phyloP scores from a whole-genome alignment of 345 rosid genomes.

The Boechera stricta region DNA sequence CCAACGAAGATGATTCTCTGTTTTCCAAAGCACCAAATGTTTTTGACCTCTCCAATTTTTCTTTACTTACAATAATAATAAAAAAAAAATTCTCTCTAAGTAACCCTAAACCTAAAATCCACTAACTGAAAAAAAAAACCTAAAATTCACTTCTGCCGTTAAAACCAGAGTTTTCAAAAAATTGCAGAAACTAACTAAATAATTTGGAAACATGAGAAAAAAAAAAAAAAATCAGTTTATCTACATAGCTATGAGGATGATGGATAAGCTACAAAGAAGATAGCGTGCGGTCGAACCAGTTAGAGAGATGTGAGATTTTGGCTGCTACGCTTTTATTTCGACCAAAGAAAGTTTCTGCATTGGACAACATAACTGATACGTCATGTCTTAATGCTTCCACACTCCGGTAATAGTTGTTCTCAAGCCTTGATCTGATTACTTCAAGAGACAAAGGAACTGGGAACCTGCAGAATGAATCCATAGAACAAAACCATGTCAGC shows the following conservation, averaged over 20 bases:
- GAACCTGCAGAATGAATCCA: conserved; percentile 60
- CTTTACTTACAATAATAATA: conserved; percentile 24
- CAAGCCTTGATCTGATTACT: conserved; percentile 71
- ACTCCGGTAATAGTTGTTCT: conserved; percentile 82
- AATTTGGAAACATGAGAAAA: conserved; percentile 19
- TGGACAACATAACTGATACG: conserved; percentile 63
- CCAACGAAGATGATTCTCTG: not conserved
- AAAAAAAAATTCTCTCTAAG: conserved; percentile 17
- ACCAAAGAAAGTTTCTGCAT: conserved; percentile 69
- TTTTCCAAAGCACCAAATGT: conserved; percentile 13
- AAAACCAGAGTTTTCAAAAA: conserved; percentile 5
- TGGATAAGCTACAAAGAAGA: conserved; percentile 52
- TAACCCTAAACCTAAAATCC: conserved; percentile 23
- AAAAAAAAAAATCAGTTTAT: conserved; percentile 26
- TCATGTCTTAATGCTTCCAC: conserved; percentile 82
- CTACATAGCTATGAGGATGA: conserved; percentile 48
- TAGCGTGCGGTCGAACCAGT: conserved; percentile 55
- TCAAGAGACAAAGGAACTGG: conserved; percentile 87
- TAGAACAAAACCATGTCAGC: conserved; percentile 12
- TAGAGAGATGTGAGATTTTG: conserved; percentile 66
- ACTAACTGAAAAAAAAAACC: not conserved
- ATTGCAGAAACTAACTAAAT: conserved; percentile 30
- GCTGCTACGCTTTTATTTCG: conserved; percentile 58
- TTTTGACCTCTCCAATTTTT: conserved; percentile 16
- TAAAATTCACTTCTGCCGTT: conserved; percentile 12